These are phyloP conservation scores for Microcera coccophila DNA, from an alignment of 2,329 filamentous ascomycete genomes.

Conservation along the genomic window DNA sequence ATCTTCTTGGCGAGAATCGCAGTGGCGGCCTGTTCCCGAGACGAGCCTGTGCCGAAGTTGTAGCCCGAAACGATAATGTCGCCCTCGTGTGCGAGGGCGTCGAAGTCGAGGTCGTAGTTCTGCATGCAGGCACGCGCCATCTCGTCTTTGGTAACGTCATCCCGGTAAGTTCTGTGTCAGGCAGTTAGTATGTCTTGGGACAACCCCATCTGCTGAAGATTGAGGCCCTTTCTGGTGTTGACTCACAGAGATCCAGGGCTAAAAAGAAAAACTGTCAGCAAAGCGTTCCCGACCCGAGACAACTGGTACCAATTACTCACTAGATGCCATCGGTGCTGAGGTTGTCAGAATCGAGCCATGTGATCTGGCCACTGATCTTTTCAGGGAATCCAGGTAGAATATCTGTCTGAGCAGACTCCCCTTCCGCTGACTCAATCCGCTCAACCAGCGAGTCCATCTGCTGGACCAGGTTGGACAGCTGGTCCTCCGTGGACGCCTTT, in stretches of 20 bases:
- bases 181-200: not conserved
- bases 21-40: constrained; percentile 64
- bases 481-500: not conserved
- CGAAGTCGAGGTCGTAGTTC: constrained; percentile 81
- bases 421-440: constrained; percentile 29
- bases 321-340: constrained; percentile 93
- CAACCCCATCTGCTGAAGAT: too few relatives aligned
- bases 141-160: constrained; percentile 67
- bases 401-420: constrained; percentile 52
- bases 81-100: constrained; percentile 56
- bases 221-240: too few relatives aligned
- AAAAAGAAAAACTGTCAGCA: too few relatives aligned
- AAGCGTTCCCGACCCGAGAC: too few relatives aligned
- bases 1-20: constrained; percentile 78
- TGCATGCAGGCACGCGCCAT: constrained; percentile 93
- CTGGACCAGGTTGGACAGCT: not conserved
- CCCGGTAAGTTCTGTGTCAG: constrained; percentile 76
- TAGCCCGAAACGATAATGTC: constrained; percentile 84
- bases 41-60: constrained; percentile 70
- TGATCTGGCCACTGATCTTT: constrained; percentile 76
- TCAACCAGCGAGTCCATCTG: not conserved
- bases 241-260: too few relatives aligned
- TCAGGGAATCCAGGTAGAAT: constrained; percentile 85
- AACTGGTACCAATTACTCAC: too few relatives aligned
- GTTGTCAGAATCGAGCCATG: constrained; percentile 73